Evolutionary conservation across 1,284 basidiomycete genomes (phyloP).

Genomic region (Fomitopsis palustris): DNA sequence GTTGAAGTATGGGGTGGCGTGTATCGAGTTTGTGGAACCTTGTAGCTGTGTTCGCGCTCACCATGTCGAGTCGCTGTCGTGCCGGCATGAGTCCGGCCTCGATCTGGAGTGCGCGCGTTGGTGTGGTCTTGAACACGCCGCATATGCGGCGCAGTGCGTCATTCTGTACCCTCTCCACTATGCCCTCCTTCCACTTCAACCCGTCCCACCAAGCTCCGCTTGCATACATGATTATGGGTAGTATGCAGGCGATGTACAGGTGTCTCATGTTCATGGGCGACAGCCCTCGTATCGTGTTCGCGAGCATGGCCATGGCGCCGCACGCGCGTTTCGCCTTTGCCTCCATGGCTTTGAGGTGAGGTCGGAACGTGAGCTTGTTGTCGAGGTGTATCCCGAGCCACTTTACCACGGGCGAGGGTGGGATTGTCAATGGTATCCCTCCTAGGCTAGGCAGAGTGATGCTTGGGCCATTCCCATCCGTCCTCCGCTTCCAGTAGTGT

Average conservation of each 20-base stretch:
- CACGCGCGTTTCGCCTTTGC: slow-evolving; percentile 3
- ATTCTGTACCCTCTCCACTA: slow-evolving; percentile 26
- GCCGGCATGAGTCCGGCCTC: slow-evolving; percentile 30
- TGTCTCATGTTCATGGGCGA: slow-evolving; percentile 4
- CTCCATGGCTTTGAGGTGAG: slow-evolving; percentile 4
- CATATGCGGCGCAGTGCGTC: slow-evolving; percentile 27
- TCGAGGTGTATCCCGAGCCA: slow-evolving; percentile 13
- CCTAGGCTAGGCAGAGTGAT: slow-evolving; percentile 1
- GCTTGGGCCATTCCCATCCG: not conserved
- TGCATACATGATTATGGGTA: slow-evolving; percentile 18
- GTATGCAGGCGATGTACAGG: slow-evolving; percentile 9
- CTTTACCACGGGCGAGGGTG: not conserved
- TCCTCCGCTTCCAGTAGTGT: not conserved
- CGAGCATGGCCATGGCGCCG: slow-evolving; percentile 5
- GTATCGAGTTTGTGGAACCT: slow-evolving; percentile 20
- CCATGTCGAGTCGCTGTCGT: slow-evolving; percentile 12
- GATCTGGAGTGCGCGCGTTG: slow-evolving; percentile 28
- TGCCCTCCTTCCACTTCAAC: slow-evolving; percentile 17
- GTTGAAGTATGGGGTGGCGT: slow-evolving; percentile 19
- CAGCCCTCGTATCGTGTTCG: slow-evolving; percentile 9
- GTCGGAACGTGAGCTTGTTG: slow-evolving; percentile 5
- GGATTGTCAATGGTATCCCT: not conserved
- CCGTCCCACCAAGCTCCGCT: slow-evolving; percentile 30
- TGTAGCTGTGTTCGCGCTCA: slow-evolving; percentile 12
- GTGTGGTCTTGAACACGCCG: slow-evolving; percentile 32